Evolutionary conservation across 257 asterid species (phyloP).

Genomic region (Lycium barbarum): DNA sequence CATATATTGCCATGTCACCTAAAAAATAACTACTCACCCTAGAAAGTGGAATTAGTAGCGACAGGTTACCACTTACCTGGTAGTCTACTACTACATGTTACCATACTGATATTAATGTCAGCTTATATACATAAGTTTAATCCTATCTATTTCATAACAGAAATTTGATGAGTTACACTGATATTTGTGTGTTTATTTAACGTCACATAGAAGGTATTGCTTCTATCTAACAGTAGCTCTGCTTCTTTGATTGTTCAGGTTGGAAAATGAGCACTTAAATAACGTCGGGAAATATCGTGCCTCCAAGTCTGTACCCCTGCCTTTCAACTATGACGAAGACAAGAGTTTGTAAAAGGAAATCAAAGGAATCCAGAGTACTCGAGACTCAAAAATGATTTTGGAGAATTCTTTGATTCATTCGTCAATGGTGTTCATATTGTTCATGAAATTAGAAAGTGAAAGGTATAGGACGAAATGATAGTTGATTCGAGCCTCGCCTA

Average conservation of each 20-base stretch:
- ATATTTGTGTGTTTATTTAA: background rate
- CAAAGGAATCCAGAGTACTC: background rate
- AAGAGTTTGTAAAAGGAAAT: slow-evolving; percentile 35
- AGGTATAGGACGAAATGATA: too few relatives aligned
- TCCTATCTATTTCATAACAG: background rate
- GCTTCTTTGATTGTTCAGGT: slow-evolving; percentile 44
- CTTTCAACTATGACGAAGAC: slow-evolving; percentile 75
- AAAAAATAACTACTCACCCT: background rate
- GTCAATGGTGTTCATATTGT: background rate
- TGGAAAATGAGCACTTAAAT: slow-evolving; percentile 87
- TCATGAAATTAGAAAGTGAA: too few relatives aligned
- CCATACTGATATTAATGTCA: background rate
- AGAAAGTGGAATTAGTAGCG: background rate
- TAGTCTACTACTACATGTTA: background rate
- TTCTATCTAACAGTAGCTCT: background rate
- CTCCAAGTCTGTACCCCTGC: slow-evolving; percentile 74
- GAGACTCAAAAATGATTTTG: background rate
- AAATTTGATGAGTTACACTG: background rate
- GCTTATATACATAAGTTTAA: too few relatives aligned
- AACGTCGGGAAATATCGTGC: slow-evolving; percentile 81
- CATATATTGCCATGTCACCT: background rate
- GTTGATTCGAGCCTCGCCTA: background rate
- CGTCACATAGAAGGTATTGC: background rate
- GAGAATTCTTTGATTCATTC: background rate
- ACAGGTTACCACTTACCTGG: too few relatives aligned